phyloP scores from a whole-genome alignment of 164 flowering plant species.

The Chloranthus sessilifolius region DNA sequence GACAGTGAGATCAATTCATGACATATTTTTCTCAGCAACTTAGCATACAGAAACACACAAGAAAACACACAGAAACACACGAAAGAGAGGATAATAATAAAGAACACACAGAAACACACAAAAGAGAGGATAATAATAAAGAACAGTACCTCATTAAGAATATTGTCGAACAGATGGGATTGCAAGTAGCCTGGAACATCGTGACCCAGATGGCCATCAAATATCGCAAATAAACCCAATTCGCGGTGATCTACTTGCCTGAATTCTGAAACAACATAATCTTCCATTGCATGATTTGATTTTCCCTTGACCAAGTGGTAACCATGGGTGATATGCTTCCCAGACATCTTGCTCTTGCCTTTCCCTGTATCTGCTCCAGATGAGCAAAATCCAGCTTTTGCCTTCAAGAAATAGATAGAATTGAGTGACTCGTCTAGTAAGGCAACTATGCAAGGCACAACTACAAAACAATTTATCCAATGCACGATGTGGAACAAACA shows the following conservation, averaged over 20 bases:
- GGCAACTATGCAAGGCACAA: not conserved
- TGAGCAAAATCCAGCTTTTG: constrained; percentile 58
- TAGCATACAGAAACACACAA: too few species aligned
- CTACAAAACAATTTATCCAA: not conserved
- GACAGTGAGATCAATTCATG: constrained; percentile 1
- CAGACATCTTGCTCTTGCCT: constrained; percentile 77
- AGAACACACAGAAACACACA: too few species aligned
- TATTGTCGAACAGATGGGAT: constrained; percentile 74
- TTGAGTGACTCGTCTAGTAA: not conserved
- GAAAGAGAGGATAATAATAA: too few species aligned
- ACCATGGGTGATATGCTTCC: constrained; percentile 66
- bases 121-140: too few species aligned
- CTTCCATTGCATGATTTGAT: constrained; percentile 81
- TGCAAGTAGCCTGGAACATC: constrained; percentile 69
- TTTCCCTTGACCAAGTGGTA: constrained; percentile 77
- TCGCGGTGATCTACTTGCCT: constrained; percentile 63
- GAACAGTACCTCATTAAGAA: constrained; percentile 62
- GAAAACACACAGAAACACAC: too few species aligned
- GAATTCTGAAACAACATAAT: constrained; percentile 75
- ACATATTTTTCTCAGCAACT: too few species aligned
- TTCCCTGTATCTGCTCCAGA: constrained; percentile 70
- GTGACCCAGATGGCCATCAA: constrained; percentile 89
- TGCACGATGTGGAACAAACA: not conserved
- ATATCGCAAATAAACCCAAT: constrained; percentile 91
- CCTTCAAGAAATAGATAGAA: constrained; percentile 34